Conservation (phyloP, 371 early-diverging fungal species). For the Lichtheimia corymbifera region DNA sequence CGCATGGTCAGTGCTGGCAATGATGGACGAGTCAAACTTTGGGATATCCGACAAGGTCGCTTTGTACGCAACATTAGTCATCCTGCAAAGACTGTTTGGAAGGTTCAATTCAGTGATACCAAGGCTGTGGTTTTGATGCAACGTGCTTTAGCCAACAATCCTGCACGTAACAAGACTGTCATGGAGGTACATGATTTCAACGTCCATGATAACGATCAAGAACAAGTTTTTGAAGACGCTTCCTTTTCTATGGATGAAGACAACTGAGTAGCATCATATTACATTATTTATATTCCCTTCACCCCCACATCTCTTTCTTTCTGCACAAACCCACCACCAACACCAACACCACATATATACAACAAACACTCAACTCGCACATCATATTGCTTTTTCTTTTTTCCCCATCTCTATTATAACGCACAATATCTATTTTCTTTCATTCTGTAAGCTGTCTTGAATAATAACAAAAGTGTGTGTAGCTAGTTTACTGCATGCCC, state of each 20-base stretch:
- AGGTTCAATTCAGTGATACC: constrained; percentile 64
- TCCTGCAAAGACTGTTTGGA: constrained; percentile 64
- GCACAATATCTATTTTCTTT: too few species aligned
- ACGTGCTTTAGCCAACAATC: constrained; percentile 29
- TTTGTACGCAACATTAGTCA: constrained; percentile 68
- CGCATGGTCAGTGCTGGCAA: constrained; percentile 85
- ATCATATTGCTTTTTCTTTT: constrained; percentile 1
- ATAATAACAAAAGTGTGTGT: too few species aligned
- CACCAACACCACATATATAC: neutral
- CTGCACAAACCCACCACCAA: neutral
- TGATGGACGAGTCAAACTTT: constrained; percentile 85
- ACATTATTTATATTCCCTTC: neutral
- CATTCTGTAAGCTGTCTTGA: too few species aligned
- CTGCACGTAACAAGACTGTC: constrained; percentile 42
- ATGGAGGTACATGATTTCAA: constrained; percentile 60
- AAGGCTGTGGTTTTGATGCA: constrained; percentile 66
- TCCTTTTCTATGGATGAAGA: constrained; percentile 7
- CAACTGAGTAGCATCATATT: neutral
- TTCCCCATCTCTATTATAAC: too few species aligned
- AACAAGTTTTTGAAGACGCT: neutral
- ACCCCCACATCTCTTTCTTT: neutral
- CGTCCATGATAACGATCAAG: neutral
- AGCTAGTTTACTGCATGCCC: too few species aligned
- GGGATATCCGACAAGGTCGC: constrained; percentile 79
- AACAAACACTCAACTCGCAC: neutral